Evolutionary conservation across 257 asterid genomes (phyloP), one percentile per base, ranked within the genome.

Genomic region (Ligustrum vulgare): DNA sequence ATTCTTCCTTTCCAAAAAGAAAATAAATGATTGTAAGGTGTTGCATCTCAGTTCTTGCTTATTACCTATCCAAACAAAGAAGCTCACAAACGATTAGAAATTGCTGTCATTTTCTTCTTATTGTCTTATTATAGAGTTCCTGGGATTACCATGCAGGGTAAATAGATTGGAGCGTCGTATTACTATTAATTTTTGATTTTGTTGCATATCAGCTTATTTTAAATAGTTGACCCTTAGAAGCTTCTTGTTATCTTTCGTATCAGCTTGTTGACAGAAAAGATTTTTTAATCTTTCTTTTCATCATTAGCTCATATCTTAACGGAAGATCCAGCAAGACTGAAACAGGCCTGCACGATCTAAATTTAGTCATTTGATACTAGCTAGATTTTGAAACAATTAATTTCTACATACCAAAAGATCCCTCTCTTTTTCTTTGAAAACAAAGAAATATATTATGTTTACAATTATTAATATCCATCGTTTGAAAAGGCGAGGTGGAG

Each of bases 31-130:
- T 54, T 54, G 25, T 6, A 16, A 54, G 23, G 9, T 8, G 25
- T n/a, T 54, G 63, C 23, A 54, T 54, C 63, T 54, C 63, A 54
- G 63, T 54, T n/a, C 25, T 54, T 54, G 63, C 56, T 45, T 45
- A 3, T 13, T 45, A 15, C 6, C 6, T 45, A 45, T 15, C 20
- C 56, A 45, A 45, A 15, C 56, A 45, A 45, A 45, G 20, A 45
- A 45, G 15, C 49, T 41, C 20, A 13, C 20, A 41, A 10, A 45
- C 15, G 56, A 45, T 45, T 16, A 1, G 56, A 7, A 45, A 15
- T 20, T 45, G 56, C 56, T 11, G 49, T 5, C 2, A 10, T 41
- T 9, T 45, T 45, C 2, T 1, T 15, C 15, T 45, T 15, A 45
- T 15, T 15, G 20, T 45, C 56, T 13, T 45, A 45, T 15, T 45